Evolutionary conservation across 2,329 filamentous ascomycete species (phyloP), one percentile per base, ranked within the genome.

Genomic region (Berkeleyomyces basicola): DNA sequence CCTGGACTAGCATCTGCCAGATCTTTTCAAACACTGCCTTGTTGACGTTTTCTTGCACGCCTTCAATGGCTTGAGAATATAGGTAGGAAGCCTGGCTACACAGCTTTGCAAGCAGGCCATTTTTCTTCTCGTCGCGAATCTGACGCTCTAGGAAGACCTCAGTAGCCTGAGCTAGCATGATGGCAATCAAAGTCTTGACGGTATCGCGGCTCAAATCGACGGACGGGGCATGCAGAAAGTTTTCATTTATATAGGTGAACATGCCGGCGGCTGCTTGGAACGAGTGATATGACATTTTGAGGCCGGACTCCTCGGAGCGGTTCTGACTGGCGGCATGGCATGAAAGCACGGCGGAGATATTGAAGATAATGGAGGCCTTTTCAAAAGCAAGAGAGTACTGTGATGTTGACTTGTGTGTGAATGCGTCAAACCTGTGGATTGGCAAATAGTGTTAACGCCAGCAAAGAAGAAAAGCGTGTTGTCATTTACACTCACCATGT

Each of bases 241-340:
- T 99, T 75, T 99, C 93, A 74, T 99, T 99, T 77, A 99, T 99
- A 70, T 99, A 99, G 61, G 92, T 97, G 74, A 97, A 99, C 93
- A 99, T 99, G 76, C 93, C 93, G 7, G 93, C 93, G 6, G 92
- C 91, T 47, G 93, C 93, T 74, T 99, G 93, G 76, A 97, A 97
- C 23, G 91, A 96, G 74, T 99, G 92, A 72, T 97, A 99, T 16
- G 93, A 90, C 11, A 90, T 92, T 76, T 99, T 99, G 71, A 97
- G 82, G 42, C 92, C 92, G 4, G 87, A 82, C 70, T 99, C 93
- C 71, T 97, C 91, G 67, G 88, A 87, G 59, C 93, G 85, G 68
- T 93, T 91, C 75, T 99, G 95, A 70, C 88, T 82, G 51, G 92
- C 90, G 65, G 92, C 93, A 79, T 99, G 90, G 70, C 92, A 96